Evolutionary conservation across 106 monocot genomes (phyloP).

Genomic region (Gastrodia elata): DNA sequence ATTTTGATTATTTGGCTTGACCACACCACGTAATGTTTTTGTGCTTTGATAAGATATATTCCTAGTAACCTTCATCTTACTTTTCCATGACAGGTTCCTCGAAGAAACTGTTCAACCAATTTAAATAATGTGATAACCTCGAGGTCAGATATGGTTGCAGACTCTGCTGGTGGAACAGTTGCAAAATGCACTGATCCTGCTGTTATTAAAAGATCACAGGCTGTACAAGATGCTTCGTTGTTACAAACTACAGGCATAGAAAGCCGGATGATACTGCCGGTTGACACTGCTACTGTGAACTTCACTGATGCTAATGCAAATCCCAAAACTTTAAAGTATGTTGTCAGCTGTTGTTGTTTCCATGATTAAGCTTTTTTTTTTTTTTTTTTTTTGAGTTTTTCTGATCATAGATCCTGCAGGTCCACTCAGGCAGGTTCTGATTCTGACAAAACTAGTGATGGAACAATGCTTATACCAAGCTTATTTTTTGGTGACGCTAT

Average conservation of each 20-base stretch:
- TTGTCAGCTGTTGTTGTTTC: not conserved
- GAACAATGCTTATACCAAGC: conserved; percentile 28
- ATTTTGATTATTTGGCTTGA: not conserved
- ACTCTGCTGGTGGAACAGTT: conserved; percentile 6
- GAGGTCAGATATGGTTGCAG: conserved; percentile 25
- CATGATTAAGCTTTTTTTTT: too few species aligned
- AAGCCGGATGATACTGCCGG: conserved; percentile 42
- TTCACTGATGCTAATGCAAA: conserved; percentile 21
- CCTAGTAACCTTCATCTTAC: not conserved
- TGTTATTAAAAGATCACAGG: conserved; percentile 18
- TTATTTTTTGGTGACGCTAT: conserved; percentile 32
- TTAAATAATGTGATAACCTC: conserved; percentile 16
- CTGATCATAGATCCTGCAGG: conserved; percentile 35
- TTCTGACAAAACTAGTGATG: conserved; percentile 16
- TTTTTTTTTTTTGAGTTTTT: not conserved
- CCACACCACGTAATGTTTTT: not conserved
- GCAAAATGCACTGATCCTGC: conserved; percentile 12
- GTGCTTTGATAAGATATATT: not conserved
- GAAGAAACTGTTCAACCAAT: conserved; percentile 24
- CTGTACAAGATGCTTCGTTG: conserved; percentile 22
- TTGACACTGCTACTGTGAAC: conserved; percentile 31
- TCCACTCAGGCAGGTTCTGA: conserved; percentile 22
- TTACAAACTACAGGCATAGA: conserved; percentile 19
- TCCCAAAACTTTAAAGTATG: conserved; percentile 42
- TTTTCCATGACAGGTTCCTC: conserved; percentile 32